Evolutionary conservation across 2,329 filamentous ascomycete species (phyloP), one percentile per base, ranked within the genome.

Genomic region (Penicillium sumatraense): DNA sequence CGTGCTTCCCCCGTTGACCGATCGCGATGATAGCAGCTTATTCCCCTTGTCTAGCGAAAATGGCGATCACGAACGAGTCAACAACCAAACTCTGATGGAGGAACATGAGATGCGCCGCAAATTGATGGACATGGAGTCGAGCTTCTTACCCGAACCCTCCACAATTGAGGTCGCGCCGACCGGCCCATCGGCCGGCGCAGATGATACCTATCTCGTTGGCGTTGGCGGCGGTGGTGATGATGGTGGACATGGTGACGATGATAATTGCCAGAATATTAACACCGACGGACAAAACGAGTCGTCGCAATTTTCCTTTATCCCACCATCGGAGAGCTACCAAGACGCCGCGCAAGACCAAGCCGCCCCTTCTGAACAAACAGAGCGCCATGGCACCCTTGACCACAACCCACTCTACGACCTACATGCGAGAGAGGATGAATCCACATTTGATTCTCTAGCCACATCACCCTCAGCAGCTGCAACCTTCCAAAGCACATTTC

Each of bases 41-140:
- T 60, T 68, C 40, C 63, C 66, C 51, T 55, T 64, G 42, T 69
- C 65, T 24, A 66, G 63, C 52, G 67, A 73, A 56, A 66, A 72
- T 55, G 69, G 67, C 51, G 68, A 72, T 40, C 64, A 67, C 45
- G 68, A 74, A 46, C 69, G 65, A 46, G 60, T 57, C 33, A 71
- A 71, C 33, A 76, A 77, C 47, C 72, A 76, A 52, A 78, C 75
- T 1, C 65, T 76, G 24, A 65, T 86, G 31, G 79, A 85, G 62
- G 84, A 87, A 68, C 75, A 75, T 49, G 83, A 85, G 63, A 86
- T 87, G 81, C 80, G 80, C 60, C 77, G 80, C 54, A 82, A 82
- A 59, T 68, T 87, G 59, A 80, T 84, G 77, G 84, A 87, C 61
- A 78, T 86, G 52, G 85, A 87, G 67, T 87, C 85, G 3, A 87